Percentiles rank a stretch among this genome's conserved stretches.
Evolutionary conservation across 805 yeast species (phyloP).

Genomic region (Myxozyma melibiosi): DNA sequence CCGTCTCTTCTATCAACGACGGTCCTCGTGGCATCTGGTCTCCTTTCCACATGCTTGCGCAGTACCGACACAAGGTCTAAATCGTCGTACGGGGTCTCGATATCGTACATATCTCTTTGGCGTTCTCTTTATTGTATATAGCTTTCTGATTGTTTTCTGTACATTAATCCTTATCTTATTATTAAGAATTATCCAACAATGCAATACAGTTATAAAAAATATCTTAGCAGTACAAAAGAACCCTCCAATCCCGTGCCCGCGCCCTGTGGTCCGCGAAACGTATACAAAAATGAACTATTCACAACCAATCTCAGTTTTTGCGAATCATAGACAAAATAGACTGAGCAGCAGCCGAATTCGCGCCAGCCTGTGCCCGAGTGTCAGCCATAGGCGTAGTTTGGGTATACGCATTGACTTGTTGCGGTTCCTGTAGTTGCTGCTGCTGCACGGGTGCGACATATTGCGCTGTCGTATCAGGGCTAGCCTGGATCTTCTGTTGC

Average conservation of each 20-base stretch:
- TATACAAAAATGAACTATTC: neutral
- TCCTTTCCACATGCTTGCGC: constrained; percentile 54
- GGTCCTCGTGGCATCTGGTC: constrained; percentile 98
- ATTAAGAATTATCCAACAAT: too few species aligned
- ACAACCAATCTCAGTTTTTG: neutral
- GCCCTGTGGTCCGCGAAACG: neutral
- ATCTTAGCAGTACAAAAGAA: too few species aligned
- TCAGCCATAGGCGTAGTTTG: neutral
- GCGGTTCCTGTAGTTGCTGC: neutral
- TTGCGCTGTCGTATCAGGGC: too few species aligned
- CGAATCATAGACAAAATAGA: constrained; percentile 20
- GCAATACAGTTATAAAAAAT: too few species aligned
- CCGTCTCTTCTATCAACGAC: constrained; percentile 76
- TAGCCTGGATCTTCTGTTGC: neutral
- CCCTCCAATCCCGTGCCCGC: neutral
- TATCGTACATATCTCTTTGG: neutral
- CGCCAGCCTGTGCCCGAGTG: neutral
- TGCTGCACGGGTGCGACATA: neutral
- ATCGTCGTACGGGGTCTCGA: neutral
- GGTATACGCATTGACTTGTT: neutral
- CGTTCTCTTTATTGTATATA: neutral
- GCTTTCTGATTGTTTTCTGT: too few species aligned
- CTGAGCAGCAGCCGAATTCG: constrained; percentile 18
- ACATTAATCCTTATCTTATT: too few species aligned
- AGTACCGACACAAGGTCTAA: constrained; percentile 26